A percentile compares a stretch with the other conserved stretches of the same genome.
phyloP scores from a whole-genome alignment of 1,139 yeast species.

The Magnusiomyces sp. region DNA sequence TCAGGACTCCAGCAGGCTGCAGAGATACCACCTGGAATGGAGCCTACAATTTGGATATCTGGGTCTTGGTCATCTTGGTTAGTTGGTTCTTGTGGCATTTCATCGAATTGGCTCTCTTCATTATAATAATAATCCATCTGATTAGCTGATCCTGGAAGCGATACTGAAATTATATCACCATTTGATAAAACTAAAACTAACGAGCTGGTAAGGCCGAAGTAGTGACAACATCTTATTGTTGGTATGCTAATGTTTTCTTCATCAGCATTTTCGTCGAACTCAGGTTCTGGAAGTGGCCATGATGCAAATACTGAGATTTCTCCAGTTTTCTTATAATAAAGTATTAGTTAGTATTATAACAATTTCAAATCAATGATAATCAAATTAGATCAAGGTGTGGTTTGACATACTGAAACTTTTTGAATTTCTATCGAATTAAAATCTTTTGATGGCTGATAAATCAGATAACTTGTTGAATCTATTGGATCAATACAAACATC shows the following conservation, averaged over 20 bases:
- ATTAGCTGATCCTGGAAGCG: constrained; percentile 45
- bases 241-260: constrained; percentile 4
- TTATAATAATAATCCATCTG: constrained; percentile 36
- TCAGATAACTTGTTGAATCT: constrained; percentile 63
- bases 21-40: constrained; percentile 65
- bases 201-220: constrained; percentile 24
- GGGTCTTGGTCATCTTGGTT: constrained; percentile 17
- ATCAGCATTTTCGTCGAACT: constrained; percentile 4
- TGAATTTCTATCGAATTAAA: constrained; percentile 51
- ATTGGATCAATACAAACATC: constrained; percentile 67
- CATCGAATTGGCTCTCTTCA: constrained; percentile 27
- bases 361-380: too few species aligned
- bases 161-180: constrained; percentile 51
- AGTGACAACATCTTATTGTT: constrained; percentile 26
- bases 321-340: constrained; percentile 19
- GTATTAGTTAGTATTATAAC: neutral
- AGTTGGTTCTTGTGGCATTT: constrained; percentile 15
- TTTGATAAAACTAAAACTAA: constrained; percentile 27
- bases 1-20: constrained; percentile 89
- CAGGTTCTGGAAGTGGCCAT: constrained; percentile 19
- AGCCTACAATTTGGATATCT: constrained; percentile 63
- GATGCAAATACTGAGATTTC: constrained; percentile 19
- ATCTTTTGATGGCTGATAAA: constrained; percentile 49
- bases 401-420: constrained; percentile 27
- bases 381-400: neutral